phyloP scores from a whole-genome alignment of 1,284 basidiomycete species.

The Melampsora medusae region DNA sequence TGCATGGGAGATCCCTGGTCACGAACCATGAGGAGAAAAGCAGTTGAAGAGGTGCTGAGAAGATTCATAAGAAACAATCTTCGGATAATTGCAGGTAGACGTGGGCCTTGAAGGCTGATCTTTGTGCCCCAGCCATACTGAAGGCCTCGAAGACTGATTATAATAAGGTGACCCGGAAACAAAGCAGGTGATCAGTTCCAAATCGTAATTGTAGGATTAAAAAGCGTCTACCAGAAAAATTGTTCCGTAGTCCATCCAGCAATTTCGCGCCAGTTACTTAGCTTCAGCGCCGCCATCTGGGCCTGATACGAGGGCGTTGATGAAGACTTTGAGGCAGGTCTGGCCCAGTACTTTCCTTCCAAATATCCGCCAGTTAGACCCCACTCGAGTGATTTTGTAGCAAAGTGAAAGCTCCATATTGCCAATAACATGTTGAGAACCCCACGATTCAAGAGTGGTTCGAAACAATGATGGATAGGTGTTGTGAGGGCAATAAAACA shows the following conservation, averaged over 20 bases:
- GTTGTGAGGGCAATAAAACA: constrained; percentile 8
- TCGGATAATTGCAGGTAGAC: not conserved
- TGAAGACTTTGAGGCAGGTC: constrained; percentile 5
- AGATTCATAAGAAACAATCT: constrained; percentile 19
- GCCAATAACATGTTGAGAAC: constrained; percentile 12
- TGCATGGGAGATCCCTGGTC: constrained; percentile 12
- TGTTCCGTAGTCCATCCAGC: constrained; percentile 14
- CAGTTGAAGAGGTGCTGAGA: constrained; percentile 3
- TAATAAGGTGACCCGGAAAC: not conserved
- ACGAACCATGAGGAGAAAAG: constrained; percentile 6
- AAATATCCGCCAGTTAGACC: constrained; percentile 10
- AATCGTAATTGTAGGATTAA: not conserved
- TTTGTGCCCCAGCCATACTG: constrained; percentile 35
- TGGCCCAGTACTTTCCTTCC: constrained; percentile 17
- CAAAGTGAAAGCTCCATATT: constrained; percentile 19
- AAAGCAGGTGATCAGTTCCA: not conserved
- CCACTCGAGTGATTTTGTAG: constrained; percentile 7
- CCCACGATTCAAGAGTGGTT: not conserved
- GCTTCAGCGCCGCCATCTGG: not conserved
- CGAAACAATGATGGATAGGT: not conserved
- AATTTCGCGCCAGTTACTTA: constrained; percentile 10
- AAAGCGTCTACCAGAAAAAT: not conserved
- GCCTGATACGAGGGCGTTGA: not conserved
- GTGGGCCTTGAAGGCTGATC: not conserved
- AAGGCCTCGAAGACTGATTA: constrained; percentile 20